Conservation (phyloP, 2,329 filamentous ascomycete genomes). For the Ophiostoma himal-ulmi region DNA sequence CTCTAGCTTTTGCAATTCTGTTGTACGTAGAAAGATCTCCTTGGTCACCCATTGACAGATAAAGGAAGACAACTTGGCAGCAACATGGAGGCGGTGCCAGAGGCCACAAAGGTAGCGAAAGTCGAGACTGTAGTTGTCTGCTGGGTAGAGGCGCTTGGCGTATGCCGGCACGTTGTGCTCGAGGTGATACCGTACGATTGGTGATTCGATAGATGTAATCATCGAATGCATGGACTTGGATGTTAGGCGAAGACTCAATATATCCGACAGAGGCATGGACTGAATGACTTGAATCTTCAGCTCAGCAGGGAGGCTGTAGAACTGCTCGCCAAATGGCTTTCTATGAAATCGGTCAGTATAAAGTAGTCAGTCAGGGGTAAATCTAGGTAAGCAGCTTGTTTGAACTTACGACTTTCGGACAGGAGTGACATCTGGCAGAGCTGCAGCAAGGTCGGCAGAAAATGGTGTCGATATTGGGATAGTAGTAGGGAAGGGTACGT, state of each 20-base stretch:
- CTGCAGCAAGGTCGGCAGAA: not conserved
- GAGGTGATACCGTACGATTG: slow-evolving; percentile 57
- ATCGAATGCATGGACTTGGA: slow-evolving; percentile 56
- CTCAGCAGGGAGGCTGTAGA: slow-evolving; percentile 54
- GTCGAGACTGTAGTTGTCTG: slow-evolving; percentile 44
- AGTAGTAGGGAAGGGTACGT: not conserved
- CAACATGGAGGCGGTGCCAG: slow-evolving; percentile 61
- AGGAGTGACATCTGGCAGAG: not conserved
- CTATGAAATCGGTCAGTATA: slow-evolving; percentile 32
- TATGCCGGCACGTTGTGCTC: slow-evolving; percentile 56
- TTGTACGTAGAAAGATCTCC: slow-evolving; percentile 57
- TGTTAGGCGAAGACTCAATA: slow-evolving; percentile 53
- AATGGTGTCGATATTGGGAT: not conserved
- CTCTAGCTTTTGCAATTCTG: slow-evolving; percentile 48
- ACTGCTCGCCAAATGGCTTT: slow-evolving; percentile 48
- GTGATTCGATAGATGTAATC: slow-evolving; percentile 54
- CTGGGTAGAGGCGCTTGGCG: slow-evolving; percentile 54
- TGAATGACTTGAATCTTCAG: slow-evolving; percentile 58
- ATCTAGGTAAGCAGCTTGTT: not conserved
- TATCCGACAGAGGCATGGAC: slow-evolving; percentile 53
- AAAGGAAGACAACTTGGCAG: slow-evolving; percentile 54
- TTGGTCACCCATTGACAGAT: slow-evolving; percentile 62
- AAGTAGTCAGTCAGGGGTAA: too few relatives aligned
- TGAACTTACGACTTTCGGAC: slow-evolving; percentile 5
- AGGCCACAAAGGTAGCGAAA: slow-evolving; percentile 58